Conservation (phyloP, 306 rosid genomes). For the Acmispon strigosus region DNA sequence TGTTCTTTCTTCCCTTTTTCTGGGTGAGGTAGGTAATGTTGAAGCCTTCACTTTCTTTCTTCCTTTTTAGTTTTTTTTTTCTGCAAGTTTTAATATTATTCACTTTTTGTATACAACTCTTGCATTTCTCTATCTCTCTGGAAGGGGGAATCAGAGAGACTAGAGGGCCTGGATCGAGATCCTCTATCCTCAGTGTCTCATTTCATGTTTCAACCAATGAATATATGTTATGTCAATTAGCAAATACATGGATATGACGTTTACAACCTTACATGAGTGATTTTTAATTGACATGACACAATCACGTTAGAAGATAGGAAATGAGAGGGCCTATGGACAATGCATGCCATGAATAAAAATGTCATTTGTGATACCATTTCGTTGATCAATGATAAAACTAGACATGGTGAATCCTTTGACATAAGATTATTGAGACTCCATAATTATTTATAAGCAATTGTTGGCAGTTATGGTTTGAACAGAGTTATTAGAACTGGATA, state of each 20-base stretch:
- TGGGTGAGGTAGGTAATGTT: conserved; percentile 70
- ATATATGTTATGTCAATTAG: too few relatives aligned
- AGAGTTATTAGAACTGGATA: neutral
- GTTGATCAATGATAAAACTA: neutral
- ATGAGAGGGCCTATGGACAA: neutral
- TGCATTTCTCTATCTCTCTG: neutral
- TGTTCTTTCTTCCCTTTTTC: conserved; percentile 48
- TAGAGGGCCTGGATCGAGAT: neutral
- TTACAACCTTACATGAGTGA: too few relatives aligned
- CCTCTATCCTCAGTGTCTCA: too few relatives aligned
- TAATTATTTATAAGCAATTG: neutral
- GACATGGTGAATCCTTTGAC: neutral
- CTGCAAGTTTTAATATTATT: neutral
- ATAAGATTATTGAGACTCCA: neutral
- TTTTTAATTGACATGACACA: too few relatives aligned
- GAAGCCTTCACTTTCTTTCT: neutral
- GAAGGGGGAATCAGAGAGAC: neutral
- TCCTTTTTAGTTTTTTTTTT: too few relatives aligned
- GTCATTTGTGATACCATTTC: neutral
- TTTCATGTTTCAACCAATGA: too few relatives aligned
- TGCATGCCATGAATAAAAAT: neutral
- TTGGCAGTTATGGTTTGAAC: neutral
- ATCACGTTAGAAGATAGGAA: too few relatives aligned
- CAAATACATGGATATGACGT: too few relatives aligned
- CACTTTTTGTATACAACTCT: neutral